A percentile compares a stretch with the other conserved stretches of the same genome.
Evolutionary conservation across 768 basidiomycete species (phyloP).

Genomic region (Pleurotus tuber-regium): DNA sequence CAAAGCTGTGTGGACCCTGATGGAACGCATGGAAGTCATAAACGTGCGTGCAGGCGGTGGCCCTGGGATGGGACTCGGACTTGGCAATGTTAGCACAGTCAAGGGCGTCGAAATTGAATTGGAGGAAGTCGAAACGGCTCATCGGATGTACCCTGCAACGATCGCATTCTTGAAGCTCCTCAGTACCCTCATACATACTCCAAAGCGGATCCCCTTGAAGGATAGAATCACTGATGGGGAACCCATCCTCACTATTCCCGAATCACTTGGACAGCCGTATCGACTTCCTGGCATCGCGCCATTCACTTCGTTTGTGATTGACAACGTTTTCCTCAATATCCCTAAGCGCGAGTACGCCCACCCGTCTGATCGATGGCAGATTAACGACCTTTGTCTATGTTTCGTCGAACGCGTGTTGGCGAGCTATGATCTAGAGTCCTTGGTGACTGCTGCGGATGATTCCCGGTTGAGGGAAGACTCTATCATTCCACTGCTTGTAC

Average conservation of each 20-base stretch:
- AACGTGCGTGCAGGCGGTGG: slow-evolving; percentile 55
- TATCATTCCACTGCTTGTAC: slow-evolving; percentile 56
- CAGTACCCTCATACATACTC: slow-evolving; percentile 78
- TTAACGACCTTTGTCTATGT: slow-evolving; percentile 79
- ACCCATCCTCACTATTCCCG: slow-evolving; percentile 73
- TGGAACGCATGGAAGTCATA: slow-evolving; percentile 84
- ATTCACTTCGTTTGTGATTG: slow-evolving; percentile 83
- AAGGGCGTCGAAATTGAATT: slow-evolving; percentile 86
- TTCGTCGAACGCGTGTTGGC: slow-evolving; percentile 85
- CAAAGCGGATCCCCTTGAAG: slow-evolving; percentile 64
- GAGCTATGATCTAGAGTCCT: slow-evolving; percentile 74
- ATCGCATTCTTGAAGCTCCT: slow-evolving; percentile 86
- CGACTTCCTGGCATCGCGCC: slow-evolving; percentile 79
- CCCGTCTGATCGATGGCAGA: slow-evolving; percentile 79
- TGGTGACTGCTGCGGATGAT: slow-evolving; percentile 61
- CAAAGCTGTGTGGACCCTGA: slow-evolving; percentile 75
- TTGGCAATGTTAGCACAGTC: slow-evolving; percentile 40
- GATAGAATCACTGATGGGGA: slow-evolving; percentile 59
- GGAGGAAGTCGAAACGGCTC: slow-evolving; percentile 80
- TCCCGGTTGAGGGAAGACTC: slow-evolving; percentile 46
- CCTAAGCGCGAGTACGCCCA: slow-evolving; percentile 70
- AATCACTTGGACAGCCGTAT: slow-evolving; percentile 76
- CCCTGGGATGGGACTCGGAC: slow-evolving; percentile 37
- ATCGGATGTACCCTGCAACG: slow-evolving; percentile 82
- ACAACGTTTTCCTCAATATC: slow-evolving; percentile 83